phyloP scores from a whole-genome alignment of 139 green algal genomes.

The Yamagishiella unicocca region DNA sequence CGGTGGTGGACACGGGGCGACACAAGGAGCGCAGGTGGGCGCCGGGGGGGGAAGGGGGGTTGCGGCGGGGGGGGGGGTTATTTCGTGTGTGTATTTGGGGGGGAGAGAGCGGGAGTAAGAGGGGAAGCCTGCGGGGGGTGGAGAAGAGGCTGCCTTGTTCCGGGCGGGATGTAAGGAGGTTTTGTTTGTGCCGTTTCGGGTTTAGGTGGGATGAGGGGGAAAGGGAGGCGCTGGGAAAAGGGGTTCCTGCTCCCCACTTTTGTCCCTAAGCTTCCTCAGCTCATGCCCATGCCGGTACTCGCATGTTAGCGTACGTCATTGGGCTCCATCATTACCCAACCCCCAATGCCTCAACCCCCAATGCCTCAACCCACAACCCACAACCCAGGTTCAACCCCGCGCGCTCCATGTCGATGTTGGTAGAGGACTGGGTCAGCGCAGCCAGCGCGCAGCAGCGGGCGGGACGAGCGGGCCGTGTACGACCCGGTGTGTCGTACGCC shows the following conservation, averaged over 20 bases:
- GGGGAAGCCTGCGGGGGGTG: no score
- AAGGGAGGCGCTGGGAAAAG: neutral
- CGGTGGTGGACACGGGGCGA: constrained; percentile 90
- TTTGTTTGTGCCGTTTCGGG: no score
- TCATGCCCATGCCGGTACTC: no score
- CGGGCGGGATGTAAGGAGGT: no score
- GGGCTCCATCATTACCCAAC: no score
- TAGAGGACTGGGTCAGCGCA: constrained; percentile 82
- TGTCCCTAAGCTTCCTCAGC: no score
- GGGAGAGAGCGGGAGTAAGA: no score
- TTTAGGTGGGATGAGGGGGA: neutral
- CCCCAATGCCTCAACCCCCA: no score
- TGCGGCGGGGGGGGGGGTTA: neutral
- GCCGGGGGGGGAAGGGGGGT: neutral
- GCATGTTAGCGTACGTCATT: no score
- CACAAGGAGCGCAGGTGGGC: constrained; percentile 81
- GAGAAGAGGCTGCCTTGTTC: no score
- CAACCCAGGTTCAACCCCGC: constrained; percentile 68
- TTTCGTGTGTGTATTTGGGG: no score
- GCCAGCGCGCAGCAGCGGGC: constrained; percentile 70
- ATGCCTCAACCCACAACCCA: neutral
- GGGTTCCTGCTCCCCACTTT: no score
- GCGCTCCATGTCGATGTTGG: constrained; percentile 84
- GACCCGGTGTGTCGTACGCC: constrained; percentile 80
- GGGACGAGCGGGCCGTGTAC: constrained; percentile 90